These are phyloP conservation scores for Zygosaccharomyces gambellarensis DNA, from an alignment of 805 yeast species.

Conservation along the genomic window DNA sequence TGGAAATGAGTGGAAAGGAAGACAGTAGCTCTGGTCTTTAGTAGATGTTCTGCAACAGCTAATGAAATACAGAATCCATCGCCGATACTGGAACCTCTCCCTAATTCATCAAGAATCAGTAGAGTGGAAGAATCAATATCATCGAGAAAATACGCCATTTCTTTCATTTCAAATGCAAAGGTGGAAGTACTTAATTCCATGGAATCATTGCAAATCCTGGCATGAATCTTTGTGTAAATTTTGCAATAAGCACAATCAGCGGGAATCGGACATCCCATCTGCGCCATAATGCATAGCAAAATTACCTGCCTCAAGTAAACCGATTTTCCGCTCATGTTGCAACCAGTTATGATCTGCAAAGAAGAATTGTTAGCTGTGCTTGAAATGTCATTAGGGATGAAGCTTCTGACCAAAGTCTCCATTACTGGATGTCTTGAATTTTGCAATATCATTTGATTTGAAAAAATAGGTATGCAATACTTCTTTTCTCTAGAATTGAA, in stretches of 20 bases:
- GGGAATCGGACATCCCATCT: constrained; percentile 52
- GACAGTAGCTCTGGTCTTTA: constrained; percentile 29
- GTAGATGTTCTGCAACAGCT: constrained; percentile 40
- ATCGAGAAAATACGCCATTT: constrained; percentile 42
- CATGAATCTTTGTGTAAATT: constrained; percentile 37
- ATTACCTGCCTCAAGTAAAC: constrained; percentile 51
- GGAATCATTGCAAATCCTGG: constrained; percentile 38
- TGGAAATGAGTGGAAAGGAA: constrained; percentile 45
- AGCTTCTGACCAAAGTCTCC: constrained; percentile 29
- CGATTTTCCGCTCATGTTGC: constrained; percentile 61
- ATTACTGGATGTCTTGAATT: constrained; percentile 42
- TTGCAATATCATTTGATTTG: constrained; percentile 30
- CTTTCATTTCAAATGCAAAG: constrained; percentile 46
- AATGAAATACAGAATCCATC: constrained; percentile 52
- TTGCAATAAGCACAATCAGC: constrained; percentile 42
- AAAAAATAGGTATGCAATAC: constrained; percentile 38
- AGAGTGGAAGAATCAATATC: constrained; percentile 33
- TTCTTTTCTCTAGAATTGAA: constrained; percentile 19
- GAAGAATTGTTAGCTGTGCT: constrained; percentile 36
- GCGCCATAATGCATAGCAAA: constrained; percentile 47
- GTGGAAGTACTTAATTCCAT: constrained; percentile 37
- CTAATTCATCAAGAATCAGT: constrained; percentile 51
- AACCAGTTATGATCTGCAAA: constrained; percentile 51
- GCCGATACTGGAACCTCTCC: constrained; percentile 46
- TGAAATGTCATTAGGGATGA: constrained; percentile 40